Base-by-base conservation (phyloP, 2,329 filamentous ascomycete species). In the Verticillium nubilum region DNA sequence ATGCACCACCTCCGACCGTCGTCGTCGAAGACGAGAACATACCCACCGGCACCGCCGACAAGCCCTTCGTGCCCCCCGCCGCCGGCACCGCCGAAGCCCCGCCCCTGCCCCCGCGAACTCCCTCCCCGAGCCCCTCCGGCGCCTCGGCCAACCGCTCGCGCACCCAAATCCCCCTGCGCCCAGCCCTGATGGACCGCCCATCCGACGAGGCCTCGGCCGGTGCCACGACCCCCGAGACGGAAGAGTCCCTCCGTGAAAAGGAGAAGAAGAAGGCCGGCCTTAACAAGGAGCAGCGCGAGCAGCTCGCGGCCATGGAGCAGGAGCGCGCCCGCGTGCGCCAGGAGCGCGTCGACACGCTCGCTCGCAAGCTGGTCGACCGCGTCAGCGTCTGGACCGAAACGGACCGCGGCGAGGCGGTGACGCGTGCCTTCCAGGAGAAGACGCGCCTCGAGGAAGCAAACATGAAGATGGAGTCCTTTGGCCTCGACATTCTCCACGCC, bases 401-500 rank as follows among this genome's bases (percentile, higher is more conserved):
- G 3, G 95, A 98, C 77, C 96, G 95, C 78, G 86, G 89, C 53
- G 63, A 76, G 15, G 92, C 96, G 67, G 91, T 97, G 61, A 98
- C 94, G 33, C 79, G 78, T 60, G 91, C 95, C 0, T 99, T 98
- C 80, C 88, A 93, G 73, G 91, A 94, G 72, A 97, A 99, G 84
- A 97, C 91, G 66, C 86, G 88, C 47, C 86, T 98, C 47, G 95
- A 99, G 77, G 91, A 96, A 27, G 95, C 99, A 79, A 96, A 98
- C 71, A 81, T 99, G 67, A 99, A 98, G 82, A 99, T 99, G 92
- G 95, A 99, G 77, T 96, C 91, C 0, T 99, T 99, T 68, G 95
- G 95, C 57, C 82, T 99, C 50, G 95, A 99, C 64, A 98, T 98
- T 67, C 81, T 97, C 55, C 94, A 98, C 74, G 93, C 95, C 53